Evolutionary conservation across 2,329 filamentous ascomycete species (phyloP), one percentile per base, ranked within the genome.

Genomic region (Fusarium cyanostomum): DNA sequence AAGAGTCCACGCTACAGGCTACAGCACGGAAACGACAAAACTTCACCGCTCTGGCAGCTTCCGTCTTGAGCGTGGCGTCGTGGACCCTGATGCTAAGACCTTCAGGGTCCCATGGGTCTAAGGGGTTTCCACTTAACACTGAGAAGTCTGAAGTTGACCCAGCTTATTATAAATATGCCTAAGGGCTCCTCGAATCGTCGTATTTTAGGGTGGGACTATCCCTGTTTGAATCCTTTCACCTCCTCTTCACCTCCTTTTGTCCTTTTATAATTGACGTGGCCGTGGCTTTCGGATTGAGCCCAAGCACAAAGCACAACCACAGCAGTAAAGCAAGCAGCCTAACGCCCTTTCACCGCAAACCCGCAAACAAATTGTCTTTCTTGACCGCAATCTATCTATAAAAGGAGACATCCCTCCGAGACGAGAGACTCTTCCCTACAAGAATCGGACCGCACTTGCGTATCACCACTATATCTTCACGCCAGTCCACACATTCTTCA

Each of bases 31-130:
- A 44, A 50, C 18, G 42, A 64, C 44, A 41, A 30, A 27, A 38
- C 51, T 64, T 66, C 54, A 64, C 63, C 59, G 63, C 63, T 60
- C 44, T 64, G 50, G 42, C 35, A 49, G 50, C 18, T 59, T 59
- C 54, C 62, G 45, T 59, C 49, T 66, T 42, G 38, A 62, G 58
- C 33, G 58, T 64, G 54, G 62, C 49, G 49, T 33, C 62, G 62
- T 65, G 62, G 63, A 66, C 63, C 63, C 63, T 67, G 62, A 64
- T 59, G 58, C 55, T 64, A 64, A 55, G 49, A n/a, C 38, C 50
- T 24, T 44, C 42, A 60, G 44, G 43, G 44, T 58, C 58, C 44
- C 55, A 59, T 37, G 55, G 57, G 43, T 39, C 42, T 39, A 61
- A 24, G 44, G 48, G 38, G 62, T 66, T 64, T 52, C 62, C 62